Base-by-base conservation (phyloP, 2,329 filamentous ascomycete genomes). In the Pseudocercospora musae region DNA sequence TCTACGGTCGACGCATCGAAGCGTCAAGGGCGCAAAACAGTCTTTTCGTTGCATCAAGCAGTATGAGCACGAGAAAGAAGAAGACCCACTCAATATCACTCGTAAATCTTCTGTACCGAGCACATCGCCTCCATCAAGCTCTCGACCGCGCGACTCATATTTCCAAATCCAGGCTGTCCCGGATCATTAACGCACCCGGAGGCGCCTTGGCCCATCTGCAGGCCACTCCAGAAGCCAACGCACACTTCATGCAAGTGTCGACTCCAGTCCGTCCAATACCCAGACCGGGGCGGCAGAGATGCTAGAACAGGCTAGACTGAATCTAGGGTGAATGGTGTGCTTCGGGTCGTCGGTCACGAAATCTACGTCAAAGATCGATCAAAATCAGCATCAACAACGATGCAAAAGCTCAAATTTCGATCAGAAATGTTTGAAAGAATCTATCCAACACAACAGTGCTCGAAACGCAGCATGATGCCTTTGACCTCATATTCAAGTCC, bases 321-420 rank as follows among this genome's bases (percentile, higher is more conserved):
- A 52, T 52, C 44, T 48, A 20, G 18, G 44, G 44, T 40, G 37
- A 40, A 59, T 59, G 57, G 27, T 50, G 57, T 59, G 57, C 57
- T 59, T 20, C 57, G 57, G 57, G 46, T 59, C 57, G 48, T 59
- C 57, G 48, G 57, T 55, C n/a, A 40, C 52, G 37, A 37, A 42
- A 37, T 20, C 27, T 37, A 37, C 9, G 25, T 9, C 18, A 8
- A 27, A 52, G 48, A 25, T 52, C 25, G 25, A 52, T 52, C 15
- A 25, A n/a, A 18, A 29, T 13, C 48, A 11, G 21, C 48, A n/a
- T 6, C 48, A 15, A 29, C 48, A 8, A 52, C n/a, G n/a, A n/a
- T n/a, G 4, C 21, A 50, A 50, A 23, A 27, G 2, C 48, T 21
- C 33, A 10, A n/a, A n/a, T n/a, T n/a, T n/a, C n/a, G n/a, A n/a